phyloP scores from a whole-genome alignment of 2,329 filamentous ascomycete genomes.

The Proliferodiscus dingleyae region DNA sequence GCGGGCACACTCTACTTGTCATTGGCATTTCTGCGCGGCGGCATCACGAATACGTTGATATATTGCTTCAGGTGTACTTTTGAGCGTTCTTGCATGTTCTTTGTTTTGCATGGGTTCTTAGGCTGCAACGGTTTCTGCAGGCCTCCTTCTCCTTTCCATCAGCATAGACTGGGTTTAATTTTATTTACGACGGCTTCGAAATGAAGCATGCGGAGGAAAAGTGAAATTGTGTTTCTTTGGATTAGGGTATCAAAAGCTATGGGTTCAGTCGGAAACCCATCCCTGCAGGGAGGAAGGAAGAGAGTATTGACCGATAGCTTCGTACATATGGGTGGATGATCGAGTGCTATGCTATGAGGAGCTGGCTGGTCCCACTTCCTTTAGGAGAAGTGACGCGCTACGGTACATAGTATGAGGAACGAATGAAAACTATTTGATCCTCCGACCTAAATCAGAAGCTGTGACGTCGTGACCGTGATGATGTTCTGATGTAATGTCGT shows the following conservation, averaged over 20 bases:
- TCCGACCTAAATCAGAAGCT: background rate
- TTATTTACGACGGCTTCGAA: too few species aligned
- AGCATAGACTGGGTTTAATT: slow-evolving; percentile 22
- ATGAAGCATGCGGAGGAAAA: background rate
- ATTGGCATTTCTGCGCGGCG: slow-evolving; percentile 26
- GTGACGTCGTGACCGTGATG: too few species aligned
- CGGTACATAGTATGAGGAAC: background rate
- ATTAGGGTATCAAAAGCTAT: background rate
- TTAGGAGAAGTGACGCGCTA: background rate
- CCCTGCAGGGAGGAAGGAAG: too few species aligned
- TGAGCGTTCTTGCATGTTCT: slow-evolving; percentile 30
- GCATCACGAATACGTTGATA: slow-evolving; percentile 5
- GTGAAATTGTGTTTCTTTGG: background rate
- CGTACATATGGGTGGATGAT: background rate
- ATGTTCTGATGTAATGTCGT: too few species aligned
- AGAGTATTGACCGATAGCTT: background rate
- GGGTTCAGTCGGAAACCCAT: too few species aligned
- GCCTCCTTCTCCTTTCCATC: slow-evolving; percentile 13
- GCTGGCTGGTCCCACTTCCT: background rate
- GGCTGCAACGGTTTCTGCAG: background rate
- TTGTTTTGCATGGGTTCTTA: slow-evolving; percentile 7
- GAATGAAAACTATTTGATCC: background rate
- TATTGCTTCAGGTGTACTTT: slow-evolving; percentile 21
- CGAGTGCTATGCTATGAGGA: background rate
- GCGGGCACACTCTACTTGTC: slow-evolving; percentile 12